Percentiles rank a stretch among this genome's conserved stretches.
Evolutionary conservation across 768 basidiomycete genomes (phyloP).

Genomic region (Fomitopsis pulvina): DNA sequence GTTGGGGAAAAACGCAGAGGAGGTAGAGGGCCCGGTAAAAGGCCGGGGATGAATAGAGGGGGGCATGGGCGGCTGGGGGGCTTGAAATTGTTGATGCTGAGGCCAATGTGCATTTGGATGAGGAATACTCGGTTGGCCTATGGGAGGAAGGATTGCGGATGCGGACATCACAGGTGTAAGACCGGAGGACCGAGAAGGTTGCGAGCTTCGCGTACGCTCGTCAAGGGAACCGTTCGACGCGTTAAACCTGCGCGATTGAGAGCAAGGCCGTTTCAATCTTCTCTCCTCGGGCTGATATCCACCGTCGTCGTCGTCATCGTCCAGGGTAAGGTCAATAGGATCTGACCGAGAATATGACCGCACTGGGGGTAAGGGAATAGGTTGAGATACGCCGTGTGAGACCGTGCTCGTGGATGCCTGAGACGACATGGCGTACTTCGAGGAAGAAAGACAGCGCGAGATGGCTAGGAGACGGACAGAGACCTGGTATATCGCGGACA

Average conservation of each 20-base stretch:
- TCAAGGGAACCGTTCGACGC: slow-evolving; percentile 9
- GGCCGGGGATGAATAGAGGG: slow-evolving; percentile 39
- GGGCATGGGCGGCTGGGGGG: slow-evolving; percentile 9
- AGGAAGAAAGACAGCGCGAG: neutral
- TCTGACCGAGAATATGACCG: slow-evolving; percentile 37
- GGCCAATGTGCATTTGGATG: neutral
- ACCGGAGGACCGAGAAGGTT: slow-evolving; percentile 17
- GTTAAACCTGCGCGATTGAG: slow-evolving; percentile 16
- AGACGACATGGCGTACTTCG: neutral
- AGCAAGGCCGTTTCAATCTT: slow-evolving; percentile 16
- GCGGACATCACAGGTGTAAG: slow-evolving; percentile 24
- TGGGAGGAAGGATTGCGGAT: slow-evolving; percentile 16
- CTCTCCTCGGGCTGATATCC: slow-evolving; percentile 8
- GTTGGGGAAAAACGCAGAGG: slow-evolving; percentile 25
- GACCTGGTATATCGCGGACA: neutral
- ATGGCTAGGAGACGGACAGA: neutral
- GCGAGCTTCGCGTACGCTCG: neutral
- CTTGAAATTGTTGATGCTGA: neutral
- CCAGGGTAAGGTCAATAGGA: slow-evolving; percentile 66
- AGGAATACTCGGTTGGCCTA: neutral
- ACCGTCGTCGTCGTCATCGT: slow-evolving; percentile 38
- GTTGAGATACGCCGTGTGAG: neutral
- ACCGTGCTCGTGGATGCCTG: slow-evolving; percentile 4
- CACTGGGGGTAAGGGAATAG: neutral
- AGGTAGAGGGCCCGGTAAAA: slow-evolving; percentile 41